Conservation (phyloP, 169 alveolate species). For the Amoebophrya sp. region DNA sequence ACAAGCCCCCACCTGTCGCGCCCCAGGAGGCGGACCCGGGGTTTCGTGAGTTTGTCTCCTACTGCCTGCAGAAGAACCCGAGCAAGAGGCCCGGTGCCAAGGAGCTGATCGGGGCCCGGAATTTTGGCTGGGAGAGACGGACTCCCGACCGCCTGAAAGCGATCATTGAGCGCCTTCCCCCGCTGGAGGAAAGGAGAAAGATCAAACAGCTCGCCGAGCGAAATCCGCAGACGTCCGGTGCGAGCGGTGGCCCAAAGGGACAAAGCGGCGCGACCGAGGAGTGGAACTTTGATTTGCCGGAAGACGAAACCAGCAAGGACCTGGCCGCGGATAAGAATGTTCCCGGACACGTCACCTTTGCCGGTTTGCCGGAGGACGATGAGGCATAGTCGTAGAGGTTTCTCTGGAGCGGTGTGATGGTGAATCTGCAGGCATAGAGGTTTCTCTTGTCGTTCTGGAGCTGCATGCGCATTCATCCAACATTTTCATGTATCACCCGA, state of each 20-base stretch:
- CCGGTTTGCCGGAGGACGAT: too few relatives aligned
- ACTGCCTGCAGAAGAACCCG: conserved; percentile 47
- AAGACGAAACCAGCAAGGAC: too few relatives aligned
- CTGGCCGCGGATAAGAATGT: too few relatives aligned
- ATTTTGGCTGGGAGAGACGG: not conserved
- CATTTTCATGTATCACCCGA: too few relatives aligned
- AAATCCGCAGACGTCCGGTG: not conserved
- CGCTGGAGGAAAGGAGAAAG: not conserved
- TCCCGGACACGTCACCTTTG: too few relatives aligned
- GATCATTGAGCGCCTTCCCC: not conserved
- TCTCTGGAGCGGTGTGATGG: too few relatives aligned
- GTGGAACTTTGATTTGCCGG: not conserved
- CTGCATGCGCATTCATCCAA: too few relatives aligned
- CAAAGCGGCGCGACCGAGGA: not conserved
- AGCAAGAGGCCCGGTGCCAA: conserved; percentile 17
- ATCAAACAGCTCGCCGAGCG: not conserved
- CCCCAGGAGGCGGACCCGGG: not conserved
- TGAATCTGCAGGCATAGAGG: too few relatives aligned
- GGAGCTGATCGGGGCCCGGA: not conserved
- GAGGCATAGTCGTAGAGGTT: too few relatives aligned
- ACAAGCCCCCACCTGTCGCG: conserved; percentile 43
- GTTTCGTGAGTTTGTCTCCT: conserved; percentile 34
- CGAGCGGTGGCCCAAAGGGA: not conserved
- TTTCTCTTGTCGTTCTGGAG: too few relatives aligned
- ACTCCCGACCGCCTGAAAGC: not conserved